Percentiles rank a stretch among this genome's conserved stretches.
phyloP scores from a whole-genome alignment of 345 rosid genomes.

The Ceriops zippeliana region DNA sequence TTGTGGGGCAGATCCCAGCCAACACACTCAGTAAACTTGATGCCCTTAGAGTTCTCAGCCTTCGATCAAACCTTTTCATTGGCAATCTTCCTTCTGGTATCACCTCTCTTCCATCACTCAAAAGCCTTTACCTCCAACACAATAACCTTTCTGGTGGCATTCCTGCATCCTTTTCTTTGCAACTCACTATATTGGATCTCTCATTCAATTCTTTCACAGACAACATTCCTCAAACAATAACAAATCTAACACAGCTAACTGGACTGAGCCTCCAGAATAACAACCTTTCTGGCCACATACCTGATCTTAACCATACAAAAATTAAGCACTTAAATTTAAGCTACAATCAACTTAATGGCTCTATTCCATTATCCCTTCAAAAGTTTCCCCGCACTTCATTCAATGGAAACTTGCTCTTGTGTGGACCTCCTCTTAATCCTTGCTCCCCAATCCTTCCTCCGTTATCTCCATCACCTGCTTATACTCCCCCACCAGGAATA shows the following conservation, averaged over 20 bases:
- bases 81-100: slow-evolving; percentile 30
- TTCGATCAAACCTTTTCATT: slow-evolving; percentile 24
- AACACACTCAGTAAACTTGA: slow-evolving; percentile 33
- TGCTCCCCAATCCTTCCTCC: slow-evolving; percentile 35
- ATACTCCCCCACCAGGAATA: slow-evolving; percentile 34
- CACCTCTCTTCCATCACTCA: slow-evolving; percentile 32
- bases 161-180: slow-evolving; percentile 32
- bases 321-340: slow-evolving; percentile 63
- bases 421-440: slow-evolving; percentile 61
- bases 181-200: slow-evolving; percentile 53
- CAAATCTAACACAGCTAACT: slow-evolving; percentile 47
- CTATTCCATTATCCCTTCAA: slow-evolving; percentile 58
- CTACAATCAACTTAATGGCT: slow-evolving; percentile 67
- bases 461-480: slow-evolving; percentile 43
- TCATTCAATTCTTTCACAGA: slow-evolving; percentile 64
- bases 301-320: slow-evolving; percentile 37
- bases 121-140: slow-evolving; percentile 24
- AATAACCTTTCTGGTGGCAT: slow-evolving; percentile 27
- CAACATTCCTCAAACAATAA: slow-evolving; percentile 43
- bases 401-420: slow-evolving; percentile 54
- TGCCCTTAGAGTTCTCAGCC: slow-evolving; percentile 29
- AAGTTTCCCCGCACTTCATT: slow-evolving; percentile 70
- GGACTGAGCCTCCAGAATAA: slow-evolving; percentile 56
- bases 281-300: slow-evolving; percentile 55
- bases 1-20: slow-evolving; percentile 28